Evolutionary conservation across 2,329 filamentous ascomycete genomes (phyloP), one percentile per base, ranked within the genome.

Genomic region (Fusarium tuaranense): DNA sequence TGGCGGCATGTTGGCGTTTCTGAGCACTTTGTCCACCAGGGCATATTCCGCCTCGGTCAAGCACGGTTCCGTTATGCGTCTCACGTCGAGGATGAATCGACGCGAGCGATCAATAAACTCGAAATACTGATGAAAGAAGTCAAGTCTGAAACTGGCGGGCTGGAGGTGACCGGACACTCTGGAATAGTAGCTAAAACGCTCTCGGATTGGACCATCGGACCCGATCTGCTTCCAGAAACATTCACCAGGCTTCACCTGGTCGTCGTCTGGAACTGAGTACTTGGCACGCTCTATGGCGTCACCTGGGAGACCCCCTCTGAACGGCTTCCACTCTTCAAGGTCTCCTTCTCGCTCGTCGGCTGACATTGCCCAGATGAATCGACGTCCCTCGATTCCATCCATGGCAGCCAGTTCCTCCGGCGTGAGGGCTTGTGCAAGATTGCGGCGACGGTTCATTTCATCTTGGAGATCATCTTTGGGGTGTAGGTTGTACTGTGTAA

Each of bases 51-150:
- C 36, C 1, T 13, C 9, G 9, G 55, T 20, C 1, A 62, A 1
- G 1, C 32, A 53, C 5, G 20, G 38, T n/a, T 74, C 58, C 1
- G 7, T 14, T 0, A 69, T 60, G 7, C 62, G 53, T 20, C 63
- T 46, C 2, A 68, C 62, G 10, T 74, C 72, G 1, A 74, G 7
- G 14, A 55, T 62, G 13, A 74, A 74, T 12, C 71, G 65, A 2
- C 38, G n/a, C 3, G 71, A 74, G 7, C 71, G 63, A 13, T 32
- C 53, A 13, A 74, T 57, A 13, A 74, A 7, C 48, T 53, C 48
- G 48, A 53, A 32, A 53, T n/a, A n/a, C 12, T 53, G 16, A 1
- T n/a, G 25, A 30, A 20, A 20, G 2, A 32, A 53, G 48, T n/a
- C 10, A n/a, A 53, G 25, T 53, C 18, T 53, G 18, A 30, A 30